Percentiles rank a stretch among this genome's conserved stretches.
These are phyloP conservation scores for Thymus quinquecostatus DNA, from an alignment of 257 asterid species.

Conservation along the genomic window DNA sequence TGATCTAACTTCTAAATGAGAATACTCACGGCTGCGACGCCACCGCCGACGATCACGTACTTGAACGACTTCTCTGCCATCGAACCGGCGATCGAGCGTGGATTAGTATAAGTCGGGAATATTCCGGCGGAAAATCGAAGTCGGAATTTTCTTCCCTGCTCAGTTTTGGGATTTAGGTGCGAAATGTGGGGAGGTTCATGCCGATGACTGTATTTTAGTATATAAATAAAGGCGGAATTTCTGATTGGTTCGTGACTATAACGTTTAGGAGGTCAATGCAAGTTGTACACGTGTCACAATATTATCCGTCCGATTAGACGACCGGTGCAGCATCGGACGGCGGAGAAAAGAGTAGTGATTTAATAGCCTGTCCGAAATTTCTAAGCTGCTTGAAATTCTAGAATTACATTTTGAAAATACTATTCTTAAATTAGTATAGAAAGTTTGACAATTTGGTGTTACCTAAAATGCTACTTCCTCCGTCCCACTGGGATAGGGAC, in stretches of 20 bases:
- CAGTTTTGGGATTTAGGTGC: slow-evolving; percentile 29
- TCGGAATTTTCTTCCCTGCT: background rate
- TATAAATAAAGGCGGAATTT: slow-evolving; percentile 1
- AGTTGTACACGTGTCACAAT: slow-evolving; percentile 41
- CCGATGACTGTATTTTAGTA: background rate
- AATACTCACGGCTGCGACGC: slow-evolving; percentile 84
- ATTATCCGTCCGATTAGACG: slow-evolving; percentile 37
- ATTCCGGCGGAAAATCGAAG: slow-evolving; percentile 9
- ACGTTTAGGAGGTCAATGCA: slow-evolving; percentile 14
- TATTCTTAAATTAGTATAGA: too few relatives aligned
- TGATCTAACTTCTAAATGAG: slow-evolving; percentile 6
- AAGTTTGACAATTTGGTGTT: too few relatives aligned
- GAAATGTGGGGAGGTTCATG: slow-evolving; percentile 33
- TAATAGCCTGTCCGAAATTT: background rate
- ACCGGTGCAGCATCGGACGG: background rate
- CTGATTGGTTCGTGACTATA: slow-evolving; percentile 17
- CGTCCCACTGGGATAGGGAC: too few relatives aligned
- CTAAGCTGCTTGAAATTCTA: background rate
- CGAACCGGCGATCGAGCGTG: slow-evolving; percentile 4
- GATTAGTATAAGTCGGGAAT: slow-evolving; percentile 1
- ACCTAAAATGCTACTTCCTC: too few relatives aligned
- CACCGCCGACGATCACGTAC: slow-evolving; percentile 93
- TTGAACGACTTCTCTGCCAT: slow-evolving; percentile 86
- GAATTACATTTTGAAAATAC: background rate
- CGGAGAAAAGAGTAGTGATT: background rate